Evolutionary conservation across 257 asterid genomes (phyloP), one percentile per base, ranked within the genome.

Genomic region (Voacanga thouarsii): DNA sequence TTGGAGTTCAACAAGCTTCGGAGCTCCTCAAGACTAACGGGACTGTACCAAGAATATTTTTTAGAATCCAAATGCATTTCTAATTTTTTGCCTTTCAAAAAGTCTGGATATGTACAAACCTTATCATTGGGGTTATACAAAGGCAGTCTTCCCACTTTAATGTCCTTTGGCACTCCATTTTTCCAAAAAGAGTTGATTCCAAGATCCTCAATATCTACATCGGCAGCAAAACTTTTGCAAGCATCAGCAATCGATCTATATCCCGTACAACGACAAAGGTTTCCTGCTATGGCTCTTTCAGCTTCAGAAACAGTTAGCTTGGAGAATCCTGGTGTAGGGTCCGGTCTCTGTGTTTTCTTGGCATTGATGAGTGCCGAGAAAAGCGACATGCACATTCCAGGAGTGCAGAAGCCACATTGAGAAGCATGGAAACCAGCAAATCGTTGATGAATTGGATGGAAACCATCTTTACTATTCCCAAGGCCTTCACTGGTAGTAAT

Each of bases 341-440:
- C 64, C 0, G 89, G 84, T 67, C 81, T 70, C 28, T 82, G 37
- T 39, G 79, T 82, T 28, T 87, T 87, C 14, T 89, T 86, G 11
- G 91, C 91, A 63, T 89, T 83, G 15, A 75, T 82, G 12, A 91
- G 89, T 7, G 92, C 88, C 23, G 97, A 85, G 83, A 80, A 90
- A 56, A 92, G 80, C 2, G 97, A 92, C 81, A 92, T 75, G 80
- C 96, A 92, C 88, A 92, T 88, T 76, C 97, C 97, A n/a, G 97
- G 96, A 41, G 92, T 92, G 88, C 97, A 90, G 71, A 83, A 90
- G 51, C 97, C 97, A 72, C 97, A 92, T 63, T 92, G 97, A 76
- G 97, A 88, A 75, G 96, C 96, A 79, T 89, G 96, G 76, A 92
- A 92, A 24, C 94, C 96, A 0, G 96, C 80, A 81, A 92, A 88